Percentiles rank a stretch among this genome's conserved stretches.
Conservation (phyloP, 2,329 filamentous ascomycete species). For the Zymoseptoria pseudotritici region DNA sequence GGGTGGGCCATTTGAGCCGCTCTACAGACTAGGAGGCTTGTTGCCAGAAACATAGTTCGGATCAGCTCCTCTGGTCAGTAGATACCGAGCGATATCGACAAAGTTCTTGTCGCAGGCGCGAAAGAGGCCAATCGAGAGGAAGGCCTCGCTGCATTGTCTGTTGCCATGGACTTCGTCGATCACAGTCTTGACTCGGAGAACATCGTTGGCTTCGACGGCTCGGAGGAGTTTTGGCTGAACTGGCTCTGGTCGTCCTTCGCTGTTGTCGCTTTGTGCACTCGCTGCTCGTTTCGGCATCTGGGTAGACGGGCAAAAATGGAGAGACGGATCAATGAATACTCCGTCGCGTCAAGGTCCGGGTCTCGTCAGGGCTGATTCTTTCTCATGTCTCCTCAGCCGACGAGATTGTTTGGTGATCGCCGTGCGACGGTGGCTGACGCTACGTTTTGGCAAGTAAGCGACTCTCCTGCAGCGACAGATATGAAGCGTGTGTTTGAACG, state of each 20-base stretch:
- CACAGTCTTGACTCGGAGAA: slow-evolving; percentile 28
- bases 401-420: slow-evolving; percentile 3
- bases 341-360: neutral
- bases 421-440: slow-evolving; percentile 9
- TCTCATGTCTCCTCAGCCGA: slow-evolving; percentile 4
- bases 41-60: slow-evolving; percentile 25
- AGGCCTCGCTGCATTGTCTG: slow-evolving; percentile 32
- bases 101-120: slow-evolving; percentile 34
- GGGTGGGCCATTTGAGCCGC: too few species aligned
- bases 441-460: neutral
- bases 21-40: slow-evolving; percentile 16
- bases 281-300: slow-evolving; percentile 11
- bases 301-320: neutral
- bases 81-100: slow-evolving; percentile 20
- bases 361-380: neutral
- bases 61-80: slow-evolving; percentile 34
- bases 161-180: slow-evolving; percentile 29
- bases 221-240: slow-evolving; percentile 37
- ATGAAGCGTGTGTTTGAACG: neutral
- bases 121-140: slow-evolving; percentile 35
- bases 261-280: slow-evolving; percentile 13
- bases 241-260: slow-evolving; percentile 17
- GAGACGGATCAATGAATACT: neutral
- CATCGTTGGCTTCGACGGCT: slow-evolving; percentile 33
- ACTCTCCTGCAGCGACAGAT: neutral